Base-by-base conservation (phyloP, 108 stramenopile genomes). In the Mayamaea pseudoterrestris region DNA sequence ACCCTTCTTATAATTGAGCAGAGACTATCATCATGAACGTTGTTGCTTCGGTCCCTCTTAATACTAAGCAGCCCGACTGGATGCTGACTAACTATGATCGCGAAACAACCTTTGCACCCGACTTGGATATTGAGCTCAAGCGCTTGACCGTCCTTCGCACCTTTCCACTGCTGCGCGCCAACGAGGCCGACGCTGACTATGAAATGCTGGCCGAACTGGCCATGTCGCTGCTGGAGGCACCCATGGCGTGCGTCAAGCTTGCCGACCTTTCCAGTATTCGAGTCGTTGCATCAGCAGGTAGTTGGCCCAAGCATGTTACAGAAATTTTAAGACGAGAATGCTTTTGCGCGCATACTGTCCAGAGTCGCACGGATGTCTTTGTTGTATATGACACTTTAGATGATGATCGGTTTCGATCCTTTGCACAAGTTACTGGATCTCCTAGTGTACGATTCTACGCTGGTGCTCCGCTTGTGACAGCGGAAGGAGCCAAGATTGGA, bases 371-470 rank as follows among this genome's bases (percentile, higher is more conserved):
- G 78, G 41, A 50, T 67, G 1, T 63, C 83, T 26, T 53, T 67
- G 27, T 46, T 43, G 35, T 42, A 72, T 39, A 21, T 57, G 32
- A 67, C 60, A 22, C 14, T 66, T 8, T 47, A 77, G 30, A 46
- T 82, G 16, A 47, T 89, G 12, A 55, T 55, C 3, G 73, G 83
- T 61, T 60, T 80, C 13, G 36, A 41, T 17, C 61, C 77, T 25
- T 89, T 89, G 55, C 54, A 47, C 21, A 45, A 66, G 14, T 72
- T 69, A 53, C 53, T 64, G n/a, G 47, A 72, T 17, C 81, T 83
- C 11, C 1, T 14, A 27, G 66, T 44, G 50, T 88, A 17, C 68
- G 81, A 45, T 83, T 88, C 42, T 88, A 80, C 50, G 86, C 78
- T 7, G 80, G 81, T 8, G 67, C 57, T 18, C 71, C 77, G 7